phyloP scores from a whole-genome alignment of 768 basidiomycete species.

The Hydnomerulius pinastri region DNA sequence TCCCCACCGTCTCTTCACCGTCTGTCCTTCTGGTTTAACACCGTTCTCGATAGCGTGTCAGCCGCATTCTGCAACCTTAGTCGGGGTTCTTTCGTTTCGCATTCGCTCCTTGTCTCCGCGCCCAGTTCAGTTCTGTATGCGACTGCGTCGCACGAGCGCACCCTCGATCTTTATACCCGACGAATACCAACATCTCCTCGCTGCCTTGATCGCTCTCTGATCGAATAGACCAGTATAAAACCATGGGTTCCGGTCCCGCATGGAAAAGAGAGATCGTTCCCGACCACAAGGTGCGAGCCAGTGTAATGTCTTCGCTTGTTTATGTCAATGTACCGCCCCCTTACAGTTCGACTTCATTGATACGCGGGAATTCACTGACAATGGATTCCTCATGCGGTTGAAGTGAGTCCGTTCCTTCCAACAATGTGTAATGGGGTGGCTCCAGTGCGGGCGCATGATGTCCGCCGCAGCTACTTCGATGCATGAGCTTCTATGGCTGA shows the following conservation, averaged over 20 bases:
- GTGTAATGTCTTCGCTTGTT: not conserved
- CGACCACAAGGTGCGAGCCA: constrained; percentile 84
- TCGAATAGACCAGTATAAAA: constrained; percentile 7
- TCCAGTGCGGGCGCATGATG: too few relatives aligned
- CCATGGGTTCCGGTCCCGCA: constrained; percentile 60
- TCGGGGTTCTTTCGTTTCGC: constrained; percentile 24
- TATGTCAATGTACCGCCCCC: constrained; percentile 2
- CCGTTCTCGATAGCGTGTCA: constrained; percentile 16
- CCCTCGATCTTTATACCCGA: constrained; percentile 25
- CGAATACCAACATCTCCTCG: constrained; percentile 24
- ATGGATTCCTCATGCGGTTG: constrained; percentile 81
- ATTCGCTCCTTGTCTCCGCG: constrained; percentile 22
- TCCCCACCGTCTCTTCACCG: constrained; percentile 20
- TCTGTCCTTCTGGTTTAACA: constrained; percentile 18
- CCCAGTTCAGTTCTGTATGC: constrained; percentile 25
- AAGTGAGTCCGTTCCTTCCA: constrained; percentile 53
- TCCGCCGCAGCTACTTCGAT: too few relatives aligned
- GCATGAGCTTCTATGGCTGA: too few relatives aligned
- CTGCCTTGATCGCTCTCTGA: constrained; percentile 22
- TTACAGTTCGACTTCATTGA: constrained; percentile 95
- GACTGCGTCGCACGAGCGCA: constrained; percentile 36
- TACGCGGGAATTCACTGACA: constrained; percentile 88
- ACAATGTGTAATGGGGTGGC: not conserved
- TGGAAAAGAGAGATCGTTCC: constrained; percentile 98
- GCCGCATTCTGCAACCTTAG: constrained; percentile 3